Evolutionary conservation across 2,329 filamentous ascomycete genomes (phyloP), one percentile per base, ranked within the genome.

Genomic region (Pseudocercospora musae): DNA sequence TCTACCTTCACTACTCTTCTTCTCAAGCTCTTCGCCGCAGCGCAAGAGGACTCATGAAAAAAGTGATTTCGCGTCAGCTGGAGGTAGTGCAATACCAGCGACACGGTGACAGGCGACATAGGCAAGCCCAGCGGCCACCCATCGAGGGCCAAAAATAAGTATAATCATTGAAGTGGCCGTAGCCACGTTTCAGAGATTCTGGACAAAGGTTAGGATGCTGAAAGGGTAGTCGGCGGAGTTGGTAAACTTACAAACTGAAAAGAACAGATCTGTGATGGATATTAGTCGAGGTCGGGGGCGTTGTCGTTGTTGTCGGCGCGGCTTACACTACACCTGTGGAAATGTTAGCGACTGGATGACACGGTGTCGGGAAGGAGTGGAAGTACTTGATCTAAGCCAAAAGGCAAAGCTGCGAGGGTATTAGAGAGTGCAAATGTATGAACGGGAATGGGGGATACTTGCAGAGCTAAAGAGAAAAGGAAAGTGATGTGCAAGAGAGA

Each of bases 101-200:
- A 62, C 59, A 62, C 59, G 54, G 59, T 62, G 59, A 46, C 59
- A 20, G 23, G 44, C 44, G 48, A 42, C 42, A 57, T 57, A 48
- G 57, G 59, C 59, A 62, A 62, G 59, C 59, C 57, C 46, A 57
- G 54, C 44, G 54, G 54, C 25, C 48, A 33, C 52, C 29, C 31
- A 33, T 58, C 59, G 27, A 56, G n/a, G 29, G 57, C 27, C 54
- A 62, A 62, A 62, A 62, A 62, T 62, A 46, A 62, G 59, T 52
- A 52, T 62, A 58, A 58, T 57, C 54, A 29, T 53, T 23, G 57
- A 58, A 52, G 44, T 46, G 21, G 37, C 54, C 54, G 59, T 58
- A 58, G 59, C 25, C 21, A 46, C 44, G 40, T 58, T 52, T 53
- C 54, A 58, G 44, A 58, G 59, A 53, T 52, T 57, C 31, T 33